phyloP scores from a whole-genome alignment of 768 basidiomycete species.

The Pulveroboletus frians region DNA sequence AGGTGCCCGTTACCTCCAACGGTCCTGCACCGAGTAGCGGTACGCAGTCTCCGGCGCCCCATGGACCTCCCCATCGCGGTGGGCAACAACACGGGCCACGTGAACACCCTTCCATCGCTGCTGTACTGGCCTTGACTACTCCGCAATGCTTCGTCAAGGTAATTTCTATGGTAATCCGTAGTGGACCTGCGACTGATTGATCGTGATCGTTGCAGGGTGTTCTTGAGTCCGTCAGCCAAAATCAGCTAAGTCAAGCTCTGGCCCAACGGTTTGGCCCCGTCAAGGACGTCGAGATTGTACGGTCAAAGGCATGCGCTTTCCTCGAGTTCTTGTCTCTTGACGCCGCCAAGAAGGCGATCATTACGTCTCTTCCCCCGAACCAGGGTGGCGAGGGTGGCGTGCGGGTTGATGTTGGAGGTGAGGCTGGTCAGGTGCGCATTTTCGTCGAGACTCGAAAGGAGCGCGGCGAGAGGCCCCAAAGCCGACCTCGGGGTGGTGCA shows the following conservation, averaged over 20 bases:
- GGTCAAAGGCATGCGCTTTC: slow-evolving; percentile 88
- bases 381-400: slow-evolving; percentile 91
- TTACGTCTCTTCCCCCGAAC: slow-evolving; percentile 53
- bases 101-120: slow-evolving; percentile 42
- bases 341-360: slow-evolving; percentile 80
- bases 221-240: slow-evolving; percentile 54
- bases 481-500: slow-evolving; percentile 56
- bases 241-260: slow-evolving; percentile 47
- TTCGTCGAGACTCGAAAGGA: slow-evolving; percentile 89
- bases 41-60: slow-evolving; percentile 30
- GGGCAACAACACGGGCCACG: slow-evolving; percentile 35
- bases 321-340: slow-evolving; percentile 80
- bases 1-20: slow-evolving; percentile 42
- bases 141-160: slow-evolving; percentile 93
- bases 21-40: slow-evolving; percentile 41
- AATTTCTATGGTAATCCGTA: slow-evolving; percentile 10
- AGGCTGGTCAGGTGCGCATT: slow-evolving; percentile 50
- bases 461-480: slow-evolving; percentile 70
- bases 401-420: slow-evolving; percentile 62
- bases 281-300: slow-evolving; percentile 86
- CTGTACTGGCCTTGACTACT: slow-evolving; percentile 60
- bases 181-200: neutral
- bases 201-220: slow-evolving; percentile 51
- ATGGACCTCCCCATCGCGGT: slow-evolving; percentile 30
- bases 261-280: slow-evolving; percentile 69